These are phyloP conservation scores for Magnaporthales sp. DNA, from an alignment of 2,329 filamentous ascomycete species.

Conservation along the genomic window DNA sequence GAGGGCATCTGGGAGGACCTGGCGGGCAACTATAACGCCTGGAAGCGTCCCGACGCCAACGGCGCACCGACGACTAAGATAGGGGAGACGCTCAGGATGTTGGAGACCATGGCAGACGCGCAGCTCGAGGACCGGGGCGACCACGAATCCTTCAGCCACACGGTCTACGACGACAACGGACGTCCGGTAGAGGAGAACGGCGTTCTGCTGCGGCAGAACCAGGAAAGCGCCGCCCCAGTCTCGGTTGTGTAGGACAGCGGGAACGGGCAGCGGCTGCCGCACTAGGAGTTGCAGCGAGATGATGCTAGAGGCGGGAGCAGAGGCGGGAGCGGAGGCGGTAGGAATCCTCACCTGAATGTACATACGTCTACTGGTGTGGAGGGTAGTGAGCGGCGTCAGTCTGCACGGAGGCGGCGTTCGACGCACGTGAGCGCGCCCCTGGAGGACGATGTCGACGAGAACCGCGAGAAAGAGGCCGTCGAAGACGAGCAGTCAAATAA, in stretches of 20 bases:
- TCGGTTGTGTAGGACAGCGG: neutral
- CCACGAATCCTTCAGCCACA: constrained; percentile 24
- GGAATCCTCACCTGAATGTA: neutral
- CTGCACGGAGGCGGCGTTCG: neutral
- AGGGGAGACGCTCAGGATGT: constrained; percentile 19
- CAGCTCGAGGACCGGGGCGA: constrained; percentile 21
- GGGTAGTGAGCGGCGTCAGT: neutral
- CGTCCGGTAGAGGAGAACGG: constrained; percentile 22
- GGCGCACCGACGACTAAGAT: constrained; percentile 9
- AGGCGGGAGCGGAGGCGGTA: neutral
- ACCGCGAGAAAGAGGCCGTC: neutral
- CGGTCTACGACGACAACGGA: constrained; percentile 21
- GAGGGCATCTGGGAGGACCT: constrained; percentile 10
- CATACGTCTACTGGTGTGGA: neutral
- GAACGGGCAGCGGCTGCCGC: neutral
- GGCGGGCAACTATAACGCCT: constrained; percentile 10
- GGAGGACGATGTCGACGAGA: neutral
- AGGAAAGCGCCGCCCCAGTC: neutral
- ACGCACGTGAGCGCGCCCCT: neutral
- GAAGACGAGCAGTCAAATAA: neutral
- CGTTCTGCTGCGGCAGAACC: constrained; percentile 8
- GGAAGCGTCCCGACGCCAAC: constrained; percentile 11
- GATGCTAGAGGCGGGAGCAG: neutral
- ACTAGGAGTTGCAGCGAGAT: neutral
- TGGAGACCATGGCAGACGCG: constrained; percentile 15